Evolutionary conservation across 2,329 filamentous ascomycete genomes (phyloP), one percentile per base, ranked within the genome.

Genomic region (Cladosporium oxysporum): DNA sequence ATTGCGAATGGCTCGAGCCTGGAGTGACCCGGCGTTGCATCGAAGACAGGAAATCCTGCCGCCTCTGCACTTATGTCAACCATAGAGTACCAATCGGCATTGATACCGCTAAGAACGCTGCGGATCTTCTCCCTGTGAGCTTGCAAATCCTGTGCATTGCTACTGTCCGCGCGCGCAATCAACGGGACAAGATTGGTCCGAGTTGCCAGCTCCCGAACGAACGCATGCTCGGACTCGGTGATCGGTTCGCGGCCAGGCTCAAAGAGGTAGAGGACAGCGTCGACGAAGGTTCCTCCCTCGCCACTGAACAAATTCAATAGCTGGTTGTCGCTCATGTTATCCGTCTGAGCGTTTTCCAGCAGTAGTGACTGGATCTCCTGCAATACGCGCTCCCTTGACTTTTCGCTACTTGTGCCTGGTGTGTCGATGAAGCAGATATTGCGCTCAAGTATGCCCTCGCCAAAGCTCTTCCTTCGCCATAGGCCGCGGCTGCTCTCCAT

Each of bases 351-450:
- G 61, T 66, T 66, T 12, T 57, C 44, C 58, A 66, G 16, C n/a
- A 49, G 58, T 41, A 41, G 35, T n/a, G 21, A 57, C 47, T 66
- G 33, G 7, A 66, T 60, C 41, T 62, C 58, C 5, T 58, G 26
- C 35, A 50, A n/a, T 47, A 66, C n/a, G 18, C 88, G 83, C 16
- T 90, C 79, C 47, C 90, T 85, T 7, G 82, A 82, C 47, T 87
- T 84, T 59, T 88, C 87, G 61, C 74, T 77, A 49, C 83, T 80
- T 76, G 87, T 88, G 14, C 89, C 88, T 12, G 90, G 87, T 2
- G 91, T 94, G 79, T 98, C 94, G 66, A 97, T 88, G 75, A 99
- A 97, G 77, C 92, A 97, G 5, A 99, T 80, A 74, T 99, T 99
- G 33, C 94, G 87, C 75, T 98, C 94, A 55, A 98, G 81, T 47